phyloP scores from a whole-genome alignment of 1,284 basidiomycete genomes.

The Tausonia pullulans region DNA sequence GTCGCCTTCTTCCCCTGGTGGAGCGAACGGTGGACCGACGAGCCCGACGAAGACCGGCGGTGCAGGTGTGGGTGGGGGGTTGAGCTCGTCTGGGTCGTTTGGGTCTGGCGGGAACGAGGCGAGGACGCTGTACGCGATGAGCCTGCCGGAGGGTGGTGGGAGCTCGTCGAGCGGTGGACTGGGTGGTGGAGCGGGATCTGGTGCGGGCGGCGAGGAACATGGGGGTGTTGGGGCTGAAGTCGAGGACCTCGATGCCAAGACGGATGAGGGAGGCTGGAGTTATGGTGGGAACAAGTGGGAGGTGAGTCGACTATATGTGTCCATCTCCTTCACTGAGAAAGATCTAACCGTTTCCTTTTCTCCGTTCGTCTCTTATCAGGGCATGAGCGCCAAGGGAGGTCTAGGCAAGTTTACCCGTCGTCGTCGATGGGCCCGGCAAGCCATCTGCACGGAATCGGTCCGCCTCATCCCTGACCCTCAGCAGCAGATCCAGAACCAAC shows the following conservation, averaged over 20 bases:
- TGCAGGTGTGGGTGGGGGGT: not conserved
- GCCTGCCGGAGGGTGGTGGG: slow-evolving; percentile 1
- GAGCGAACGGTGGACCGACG: slow-evolving; percentile 25
- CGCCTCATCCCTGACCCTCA: slow-evolving; percentile 33
- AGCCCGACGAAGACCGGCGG: not conserved
- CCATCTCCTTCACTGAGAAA: slow-evolving; percentile 75
- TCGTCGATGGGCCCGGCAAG: slow-evolving; percentile 71
- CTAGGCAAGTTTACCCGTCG: slow-evolving; percentile 60
- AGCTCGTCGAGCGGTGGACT: not conserved
- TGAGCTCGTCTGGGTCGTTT: no score
- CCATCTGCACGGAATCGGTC: slow-evolving; percentile 59
- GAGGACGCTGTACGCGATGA: slow-evolving; percentile 17
- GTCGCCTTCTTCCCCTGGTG: slow-evolving; percentile 12
- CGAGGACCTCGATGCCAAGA: slow-evolving; percentile 38
- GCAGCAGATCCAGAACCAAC: not conserved
- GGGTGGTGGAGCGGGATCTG: not conserved
- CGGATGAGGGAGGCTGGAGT: slow-evolving; percentile 83
- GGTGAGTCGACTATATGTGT: slow-evolving; percentile 38
- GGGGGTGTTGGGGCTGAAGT: slow-evolving; percentile 17
- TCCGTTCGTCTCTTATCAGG: not conserved
- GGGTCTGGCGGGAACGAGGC: not conserved
- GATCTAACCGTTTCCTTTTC: slow-evolving; percentile 32
- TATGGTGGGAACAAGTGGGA: slow-evolving; percentile 98
- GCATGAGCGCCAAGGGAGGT: not conserved
- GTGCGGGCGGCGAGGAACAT: slow-evolving; percentile 19